Conservation (phyloP, 2,329 filamentous ascomycete species). For the Penicillium occitanis region DNA sequence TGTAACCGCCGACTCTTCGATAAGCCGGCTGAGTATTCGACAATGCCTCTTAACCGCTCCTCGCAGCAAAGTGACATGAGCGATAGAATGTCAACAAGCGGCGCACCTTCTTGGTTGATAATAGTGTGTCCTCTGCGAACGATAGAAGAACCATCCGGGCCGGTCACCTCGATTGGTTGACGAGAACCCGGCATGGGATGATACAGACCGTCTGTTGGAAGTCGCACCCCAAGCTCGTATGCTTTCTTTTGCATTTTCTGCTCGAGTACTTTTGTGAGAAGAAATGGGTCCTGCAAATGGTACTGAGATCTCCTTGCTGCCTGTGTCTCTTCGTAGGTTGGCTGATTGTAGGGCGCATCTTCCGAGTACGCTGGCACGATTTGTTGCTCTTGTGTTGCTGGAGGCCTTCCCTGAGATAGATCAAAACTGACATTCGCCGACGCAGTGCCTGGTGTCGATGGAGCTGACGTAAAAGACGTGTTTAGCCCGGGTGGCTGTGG, state of each 20-base stretch:
- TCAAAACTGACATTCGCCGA: constrained; percentile 52
- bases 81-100: constrained; percentile 77
- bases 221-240: constrained; percentile 57
- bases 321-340: constrained; percentile 63
- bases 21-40: constrained; percentile 74
- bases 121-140: constrained; percentile 67
- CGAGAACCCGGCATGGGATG: constrained; percentile 44
- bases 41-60: constrained; percentile 70
- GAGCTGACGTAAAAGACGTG: constrained; percentile 41
- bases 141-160: constrained; percentile 63
- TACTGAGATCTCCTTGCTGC: constrained; percentile 62
- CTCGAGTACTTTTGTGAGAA: constrained; percentile 61
- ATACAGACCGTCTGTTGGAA: constrained; percentile 59
- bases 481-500: constrained; percentile 52
- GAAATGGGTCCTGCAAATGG: constrained; percentile 72
- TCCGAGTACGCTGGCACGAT: constrained; percentile 53
- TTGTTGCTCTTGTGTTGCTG: constrained; percentile 58
- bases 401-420: constrained; percentile 52
- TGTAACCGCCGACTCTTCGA: constrained; percentile 71
- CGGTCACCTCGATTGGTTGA: constrained; percentile 52
- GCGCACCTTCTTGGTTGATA: constrained; percentile 65
- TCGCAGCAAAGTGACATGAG: constrained; percentile 80
- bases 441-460: constrained; percentile 43
- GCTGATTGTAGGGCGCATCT: constrained; percentile 61
- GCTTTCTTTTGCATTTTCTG: constrained; percentile 58